Evolutionary conservation across 108 stramenopile species (phyloP).

Genomic region (Ochromonas danica): DNA sequence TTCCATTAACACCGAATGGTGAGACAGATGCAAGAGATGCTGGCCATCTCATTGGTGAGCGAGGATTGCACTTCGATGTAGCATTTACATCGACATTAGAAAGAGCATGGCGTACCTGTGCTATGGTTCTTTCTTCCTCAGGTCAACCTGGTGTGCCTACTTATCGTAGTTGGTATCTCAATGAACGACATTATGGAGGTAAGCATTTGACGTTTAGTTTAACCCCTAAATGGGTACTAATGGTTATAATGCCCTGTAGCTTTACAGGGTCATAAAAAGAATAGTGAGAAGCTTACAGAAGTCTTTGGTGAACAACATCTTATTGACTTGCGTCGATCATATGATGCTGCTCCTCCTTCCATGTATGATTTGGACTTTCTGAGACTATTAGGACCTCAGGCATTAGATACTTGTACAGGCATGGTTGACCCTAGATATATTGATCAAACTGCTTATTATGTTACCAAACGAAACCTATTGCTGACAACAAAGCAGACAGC

Average conservation of each 20-base stretch:
- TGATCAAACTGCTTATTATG: neutral
- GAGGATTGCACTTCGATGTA: slow-evolving; percentile 76
- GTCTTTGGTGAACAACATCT: slow-evolving; percentile 37
- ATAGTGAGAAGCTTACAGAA: slow-evolving; percentile 38
- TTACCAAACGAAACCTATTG: neutral
- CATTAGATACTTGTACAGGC: neutral
- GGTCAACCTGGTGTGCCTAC: slow-evolving; percentile 77
- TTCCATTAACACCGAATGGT: slow-evolving; percentile 67
- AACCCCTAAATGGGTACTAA: neutral
- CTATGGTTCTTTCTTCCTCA: slow-evolving; percentile 69
- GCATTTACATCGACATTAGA: slow-evolving; percentile 73
- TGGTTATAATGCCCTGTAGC: neutral
- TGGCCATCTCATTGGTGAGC: slow-evolving; percentile 67
- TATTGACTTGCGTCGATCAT: slow-evolving; percentile 12
- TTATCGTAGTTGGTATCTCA: slow-evolving; percentile 74
- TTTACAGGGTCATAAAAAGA: slow-evolving; percentile 48
- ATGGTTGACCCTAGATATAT: neutral
- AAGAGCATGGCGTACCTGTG: slow-evolving; percentile 66
- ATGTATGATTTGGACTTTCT: slow-evolving; percentile 5
- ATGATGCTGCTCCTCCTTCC: neutral
- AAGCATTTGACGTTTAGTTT: neutral
- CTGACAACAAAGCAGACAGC: neutral
- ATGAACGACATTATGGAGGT: slow-evolving; percentile 75
- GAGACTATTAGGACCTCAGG: neutral
- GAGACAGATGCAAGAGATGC: slow-evolving; percentile 70